A percentile compares a stretch with the other conserved stretches of the same genome.
phyloP scores from a whole-genome alignment of 495 filamentous ascomycete genomes.

The Penicillium alfredii region DNA sequence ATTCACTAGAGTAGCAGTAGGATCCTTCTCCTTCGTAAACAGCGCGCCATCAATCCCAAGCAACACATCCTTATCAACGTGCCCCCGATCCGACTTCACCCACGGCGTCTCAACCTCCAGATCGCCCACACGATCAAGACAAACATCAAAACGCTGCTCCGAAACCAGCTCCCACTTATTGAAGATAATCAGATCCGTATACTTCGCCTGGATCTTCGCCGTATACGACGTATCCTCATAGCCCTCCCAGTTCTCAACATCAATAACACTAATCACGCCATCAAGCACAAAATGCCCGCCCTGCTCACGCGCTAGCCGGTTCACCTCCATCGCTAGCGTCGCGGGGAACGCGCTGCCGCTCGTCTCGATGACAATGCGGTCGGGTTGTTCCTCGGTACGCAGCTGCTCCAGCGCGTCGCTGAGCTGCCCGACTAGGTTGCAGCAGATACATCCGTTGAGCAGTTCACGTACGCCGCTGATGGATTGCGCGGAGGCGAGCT shows the following conservation, averaged over 20 bases:
- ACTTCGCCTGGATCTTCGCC: constrained; percentile 76
- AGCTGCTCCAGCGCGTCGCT: constrained; percentile 72
- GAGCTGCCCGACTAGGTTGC: constrained; percentile 91
- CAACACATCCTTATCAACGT: constrained; percentile 67
- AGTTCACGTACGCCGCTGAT: constrained; percentile 89
- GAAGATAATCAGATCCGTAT: constrained; percentile 88
- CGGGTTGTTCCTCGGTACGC: constrained; percentile 51
- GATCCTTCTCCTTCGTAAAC: constrained; percentile 48
- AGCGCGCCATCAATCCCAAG: constrained; percentile 83
- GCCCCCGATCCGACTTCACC: constrained; percentile 73
- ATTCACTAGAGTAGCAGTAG: too few relatives aligned
- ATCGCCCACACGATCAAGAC: constrained; percentile 78
- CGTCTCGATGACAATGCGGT: constrained; percentile 92
- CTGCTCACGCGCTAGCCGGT: constrained; percentile 58
- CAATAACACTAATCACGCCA: constrained; percentile 86
- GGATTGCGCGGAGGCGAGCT: constrained; percentile 71
- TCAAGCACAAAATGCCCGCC: constrained; percentile 67
- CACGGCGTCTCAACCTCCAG: constrained; percentile 73
- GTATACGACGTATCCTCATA: constrained; percentile 90
- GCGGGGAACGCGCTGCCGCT: constrained; percentile 82
- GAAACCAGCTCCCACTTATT: constrained; percentile 87
- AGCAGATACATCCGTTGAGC: constrained; percentile 96
- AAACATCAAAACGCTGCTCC: constrained; percentile 72
- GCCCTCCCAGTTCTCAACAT: constrained; percentile 95
- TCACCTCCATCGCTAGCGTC: constrained; percentile 88